Evolutionary conservation across 1,284 basidiomycete genomes (phyloP).

Genomic region (Irpex rosettiformis): DNA sequence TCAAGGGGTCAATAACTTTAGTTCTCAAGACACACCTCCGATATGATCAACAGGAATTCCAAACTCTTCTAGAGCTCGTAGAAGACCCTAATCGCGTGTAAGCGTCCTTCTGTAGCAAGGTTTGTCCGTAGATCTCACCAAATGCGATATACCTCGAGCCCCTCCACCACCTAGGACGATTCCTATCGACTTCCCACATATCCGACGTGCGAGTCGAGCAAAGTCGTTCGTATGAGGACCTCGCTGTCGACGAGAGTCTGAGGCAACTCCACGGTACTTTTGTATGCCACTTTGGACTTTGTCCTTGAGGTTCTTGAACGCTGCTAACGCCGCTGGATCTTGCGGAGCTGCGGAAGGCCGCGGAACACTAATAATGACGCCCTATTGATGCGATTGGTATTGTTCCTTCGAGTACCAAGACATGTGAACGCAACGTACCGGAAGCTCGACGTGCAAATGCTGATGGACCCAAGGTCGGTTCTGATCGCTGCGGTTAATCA

Average conservation of each 20-base stretch:
- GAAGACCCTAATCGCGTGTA: conserved; percentile 61
- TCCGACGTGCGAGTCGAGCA: conserved; percentile 83
- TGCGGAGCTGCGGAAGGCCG: conserved; percentile 55
- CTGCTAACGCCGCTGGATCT: conserved; percentile 87
- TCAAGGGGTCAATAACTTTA: conserved; percentile 2
- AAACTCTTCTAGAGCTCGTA: conserved; percentile 89
- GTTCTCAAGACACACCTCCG: conserved; percentile 48
- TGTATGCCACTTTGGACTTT: conserved; percentile 87
- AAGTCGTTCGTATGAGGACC: conserved; percentile 90
- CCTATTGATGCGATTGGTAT: conserved; percentile 36
- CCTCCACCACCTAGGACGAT: conserved; percentile 96
- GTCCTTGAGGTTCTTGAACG: conserved; percentile 88
- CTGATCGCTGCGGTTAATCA: conserved; percentile 35
- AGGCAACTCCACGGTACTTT: conserved; percentile 75
- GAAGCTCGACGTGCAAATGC: conserved; percentile 87
- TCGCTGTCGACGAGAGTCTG: conserved; percentile 69
- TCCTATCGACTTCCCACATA: conserved; percentile 93
- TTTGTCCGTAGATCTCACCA: conserved; percentile 49
- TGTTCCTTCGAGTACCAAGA: neutral
- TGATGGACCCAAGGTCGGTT: conserved; percentile 94
- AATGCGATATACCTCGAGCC: conserved; percentile 90
- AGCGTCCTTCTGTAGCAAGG: conserved; percentile 8
- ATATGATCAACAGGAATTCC: conserved; percentile 94
- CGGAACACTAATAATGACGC: conserved; percentile 60
- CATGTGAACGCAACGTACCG: conserved; percentile 42